Conservation (phyloP, 2,329 filamentous ascomycete genomes). For the Domatiomyces globalis region DNA sequence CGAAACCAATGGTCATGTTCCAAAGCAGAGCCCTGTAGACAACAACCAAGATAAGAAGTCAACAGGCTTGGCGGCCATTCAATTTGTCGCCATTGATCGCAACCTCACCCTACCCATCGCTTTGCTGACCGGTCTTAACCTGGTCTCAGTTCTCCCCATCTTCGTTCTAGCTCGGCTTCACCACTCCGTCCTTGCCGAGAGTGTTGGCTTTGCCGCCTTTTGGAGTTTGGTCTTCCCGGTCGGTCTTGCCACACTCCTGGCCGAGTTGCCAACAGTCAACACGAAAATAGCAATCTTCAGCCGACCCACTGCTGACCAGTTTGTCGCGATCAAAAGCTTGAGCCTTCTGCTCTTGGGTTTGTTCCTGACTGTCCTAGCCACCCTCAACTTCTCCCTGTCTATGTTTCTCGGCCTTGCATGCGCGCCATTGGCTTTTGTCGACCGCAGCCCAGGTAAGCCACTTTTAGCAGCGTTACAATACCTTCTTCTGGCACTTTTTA, state of each 20-base stretch:
- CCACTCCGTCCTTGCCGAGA: background rate
- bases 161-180: constrained; percentile 31
- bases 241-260: constrained; percentile 29
- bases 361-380: constrained; percentile 81
- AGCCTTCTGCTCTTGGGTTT: constrained; percentile 85
- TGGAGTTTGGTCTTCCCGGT: constrained; percentile 34
- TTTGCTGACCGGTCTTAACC: constrained; percentile 58
- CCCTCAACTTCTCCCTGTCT: constrained; percentile 85
- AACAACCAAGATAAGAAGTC: constrained; percentile 3
- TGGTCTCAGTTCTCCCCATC: constrained; percentile 64
- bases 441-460: constrained; percentile 18
- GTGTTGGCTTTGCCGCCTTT: background rate
- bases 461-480: constrained; percentile 25
- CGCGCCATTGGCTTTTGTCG: constrained; percentile 60
- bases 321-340: constrained; percentile 63
- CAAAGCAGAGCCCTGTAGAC: constrained; percentile 20
- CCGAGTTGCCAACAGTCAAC: constrained; percentile 20
- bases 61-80: constrained; percentile 2
- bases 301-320: constrained; percentile 8
- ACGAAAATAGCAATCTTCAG: constrained; percentile 39
- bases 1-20: constrained; percentile 19
- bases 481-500: constrained; percentile 40
- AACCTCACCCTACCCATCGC: constrained; percentile 43
- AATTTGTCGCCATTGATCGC: constrained; percentile 24
- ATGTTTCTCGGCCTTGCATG: constrained; percentile 71